Evolutionary conservation across 2,329 filamentous ascomycete species (phyloP), one percentile per base, ranked within the genome.

Genomic region (Xylaria arbuscula): DNA sequence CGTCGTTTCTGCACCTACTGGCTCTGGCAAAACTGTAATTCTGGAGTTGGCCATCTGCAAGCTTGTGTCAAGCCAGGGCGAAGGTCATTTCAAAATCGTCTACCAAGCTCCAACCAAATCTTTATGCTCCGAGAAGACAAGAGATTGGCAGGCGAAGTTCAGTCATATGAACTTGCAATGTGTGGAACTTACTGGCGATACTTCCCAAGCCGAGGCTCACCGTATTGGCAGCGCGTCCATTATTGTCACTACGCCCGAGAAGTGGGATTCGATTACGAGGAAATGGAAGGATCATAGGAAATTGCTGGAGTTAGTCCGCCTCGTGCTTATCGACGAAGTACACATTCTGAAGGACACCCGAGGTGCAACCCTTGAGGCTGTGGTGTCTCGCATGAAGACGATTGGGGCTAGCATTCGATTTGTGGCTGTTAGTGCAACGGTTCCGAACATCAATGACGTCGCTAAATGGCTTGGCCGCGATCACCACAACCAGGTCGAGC

Each of bases 21-120:
- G 93, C 9, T 94, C 93, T 77, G 93, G 93, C 2, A 97, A 97
- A 78, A 97, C 93, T 0, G 92, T 86, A 0, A 85, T 96, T 10
- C 85, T 97, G 70, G 93, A 97, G 78, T 84, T 97, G 54, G 93
- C 93, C 3, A 92, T 97, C 42, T 95, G 92, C 79, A 89, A 88
- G 66, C 83, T 94, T 2, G 83, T 92, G 32, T 84, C 85, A 42
- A 83, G 81, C 4, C 83, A 86, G 56, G 78, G 83, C 78, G 75
- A 87, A 80, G 74, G 88, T 80, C 76, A 89, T 56, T 94, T 90
- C 84, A 97, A 97, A 78, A 89, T 95, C 51, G 87, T 97, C 2
- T 97, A 97, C 74, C 91, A 93, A 79, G 93, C 93, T 11, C 93
- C 93, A 0, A 95, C 92, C 0, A 97, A 96, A 72, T 92, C 93